phyloP scores from a whole-genome alignment of 805 yeast species.

The Candida bentonensis region DNA sequence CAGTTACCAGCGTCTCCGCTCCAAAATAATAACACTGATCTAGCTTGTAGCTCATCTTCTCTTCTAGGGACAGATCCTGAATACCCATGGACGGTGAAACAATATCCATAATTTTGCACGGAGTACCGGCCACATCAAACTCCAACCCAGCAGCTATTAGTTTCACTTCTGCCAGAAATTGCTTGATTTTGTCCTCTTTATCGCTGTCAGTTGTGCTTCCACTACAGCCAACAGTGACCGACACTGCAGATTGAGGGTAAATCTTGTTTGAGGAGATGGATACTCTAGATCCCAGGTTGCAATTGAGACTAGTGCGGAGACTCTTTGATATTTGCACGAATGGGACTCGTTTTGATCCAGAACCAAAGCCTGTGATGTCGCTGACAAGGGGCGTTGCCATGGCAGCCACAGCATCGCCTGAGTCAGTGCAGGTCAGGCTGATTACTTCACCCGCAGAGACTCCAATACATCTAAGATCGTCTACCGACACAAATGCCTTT shows the following conservation, averaged over 20 bases:
- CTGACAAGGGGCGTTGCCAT: background rate
- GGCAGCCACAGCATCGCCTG: background rate
- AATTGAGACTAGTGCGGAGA: background rate
- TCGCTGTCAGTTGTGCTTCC: too few relatives aligned
- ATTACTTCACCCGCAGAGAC: background rate
- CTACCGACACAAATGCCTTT: background rate
- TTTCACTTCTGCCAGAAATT: background rate
- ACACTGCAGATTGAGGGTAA: background rate
- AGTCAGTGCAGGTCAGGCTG: background rate
- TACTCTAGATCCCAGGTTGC: background rate
- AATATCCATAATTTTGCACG: background rate
- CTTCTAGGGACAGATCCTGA: background rate
- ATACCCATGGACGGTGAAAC: background rate
- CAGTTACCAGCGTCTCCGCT: background rate
- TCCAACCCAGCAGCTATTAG: background rate
- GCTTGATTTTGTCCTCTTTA: background rate
- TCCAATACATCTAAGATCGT: background rate
- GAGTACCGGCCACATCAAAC: background rate
- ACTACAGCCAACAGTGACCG: background rate
- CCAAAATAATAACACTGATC: background rate
- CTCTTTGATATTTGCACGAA: background rate
- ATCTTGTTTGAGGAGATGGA: background rate
- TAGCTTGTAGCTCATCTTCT: background rate
- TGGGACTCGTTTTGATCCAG: background rate
- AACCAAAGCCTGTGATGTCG: background rate